Percentiles rank a stretch among this genome's conserved stretches.
Evolutionary conservation across 257 asterid species (phyloP).

Genomic region (Cynanchum wilfordii): DNA sequence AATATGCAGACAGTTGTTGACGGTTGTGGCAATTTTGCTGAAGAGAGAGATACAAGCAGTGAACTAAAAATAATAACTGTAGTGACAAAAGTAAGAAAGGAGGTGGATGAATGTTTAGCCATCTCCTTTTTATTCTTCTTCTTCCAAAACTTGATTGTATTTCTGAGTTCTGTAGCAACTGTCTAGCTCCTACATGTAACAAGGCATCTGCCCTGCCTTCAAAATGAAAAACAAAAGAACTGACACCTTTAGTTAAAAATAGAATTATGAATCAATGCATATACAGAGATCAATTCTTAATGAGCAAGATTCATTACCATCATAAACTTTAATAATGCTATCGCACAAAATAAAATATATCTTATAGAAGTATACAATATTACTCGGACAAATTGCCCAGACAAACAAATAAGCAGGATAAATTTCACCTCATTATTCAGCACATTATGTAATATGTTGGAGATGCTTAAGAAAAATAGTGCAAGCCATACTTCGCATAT

Average conservation of each 20-base stretch:
- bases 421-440: background rate
- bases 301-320: background rate
- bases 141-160: background rate
- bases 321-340: background rate
- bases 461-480: too few species aligned
- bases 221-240: background rate
- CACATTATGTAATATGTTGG: too few species aligned
- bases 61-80: background rate
- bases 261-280: background rate
- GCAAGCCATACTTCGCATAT: too few species aligned
- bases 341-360: background rate
- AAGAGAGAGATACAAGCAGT: conserved; percentile 1
- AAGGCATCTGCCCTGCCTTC: background rate
- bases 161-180: background rate
- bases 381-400: background rate
- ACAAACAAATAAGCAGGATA: background rate
- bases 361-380: background rate
- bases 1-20: conserved; percentile 62
- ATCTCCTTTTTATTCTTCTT: background rate
- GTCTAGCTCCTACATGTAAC: background rate
- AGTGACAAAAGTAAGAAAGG: background rate
- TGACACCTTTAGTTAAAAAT: background rate
- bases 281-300: background rate
- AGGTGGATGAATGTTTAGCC: background rate
- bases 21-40: conserved; percentile 5